Evolutionary conservation across 1,284 basidiomycete genomes (phyloP).

Genomic region (Malassezia sympodialis): DNA sequence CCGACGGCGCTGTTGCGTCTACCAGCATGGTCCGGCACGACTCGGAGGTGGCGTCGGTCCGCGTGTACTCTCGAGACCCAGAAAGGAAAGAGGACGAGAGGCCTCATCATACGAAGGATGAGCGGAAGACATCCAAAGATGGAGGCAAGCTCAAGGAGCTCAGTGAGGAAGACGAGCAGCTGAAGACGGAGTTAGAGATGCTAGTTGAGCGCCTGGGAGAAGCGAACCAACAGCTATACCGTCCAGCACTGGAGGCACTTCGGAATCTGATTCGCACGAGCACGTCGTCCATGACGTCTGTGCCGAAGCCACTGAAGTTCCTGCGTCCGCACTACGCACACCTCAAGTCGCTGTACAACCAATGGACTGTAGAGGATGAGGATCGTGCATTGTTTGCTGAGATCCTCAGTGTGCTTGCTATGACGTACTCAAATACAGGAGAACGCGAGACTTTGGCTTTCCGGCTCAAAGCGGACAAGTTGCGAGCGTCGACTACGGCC

Average conservation of each 20-base stretch:
- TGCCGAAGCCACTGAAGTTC: conserved; percentile 98
- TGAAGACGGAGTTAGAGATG: conserved; percentile 95
- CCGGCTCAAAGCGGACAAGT: conserved; percentile 32
- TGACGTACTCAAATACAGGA: conserved; percentile 96
- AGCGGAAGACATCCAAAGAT: conserved; percentile 48
- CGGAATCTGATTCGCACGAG: conserved; percentile 89
- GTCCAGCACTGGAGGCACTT: conserved; percentile 84
- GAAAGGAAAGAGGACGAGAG: conserved; percentile 31
- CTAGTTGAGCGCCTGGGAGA: conserved; percentile 89
- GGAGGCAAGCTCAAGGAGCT: conserved; percentile 63
- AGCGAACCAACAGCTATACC: conserved; percentile 70
- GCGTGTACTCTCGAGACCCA: conserved; percentile 51
- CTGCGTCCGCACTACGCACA: conserved; percentile 87
- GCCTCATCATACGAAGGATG: conserved; percentile 28
- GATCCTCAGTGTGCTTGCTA: conserved; percentile 95
- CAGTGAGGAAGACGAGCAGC: conserved; percentile 78
- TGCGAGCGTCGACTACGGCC: conserved; percentile 24
- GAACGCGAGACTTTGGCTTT: conserved; percentile 75
- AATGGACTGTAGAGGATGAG: conserved; percentile 27
- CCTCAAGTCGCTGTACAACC: conserved; percentile 51
- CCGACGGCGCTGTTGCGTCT: neutral
- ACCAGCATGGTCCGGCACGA: conserved; percentile 19
- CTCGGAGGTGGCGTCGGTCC: conserved; percentile 27
- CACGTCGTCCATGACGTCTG: conserved; percentile 98
- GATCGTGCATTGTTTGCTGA: conserved; percentile 85